phyloP scores from a whole-genome alignment of 306 rosid species.

The Vigna mungo region DNA sequence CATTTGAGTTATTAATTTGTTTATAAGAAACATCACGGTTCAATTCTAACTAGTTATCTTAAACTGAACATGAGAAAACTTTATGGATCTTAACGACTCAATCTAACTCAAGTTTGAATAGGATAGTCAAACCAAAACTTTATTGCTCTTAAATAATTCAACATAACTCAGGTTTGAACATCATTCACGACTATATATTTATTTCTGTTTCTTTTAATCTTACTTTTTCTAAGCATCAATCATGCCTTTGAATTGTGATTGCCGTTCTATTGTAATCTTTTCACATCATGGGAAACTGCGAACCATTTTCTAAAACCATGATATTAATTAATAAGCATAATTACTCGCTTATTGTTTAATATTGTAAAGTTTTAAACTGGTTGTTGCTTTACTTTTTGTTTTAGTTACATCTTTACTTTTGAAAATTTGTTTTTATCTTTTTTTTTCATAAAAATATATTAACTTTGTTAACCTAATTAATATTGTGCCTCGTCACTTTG shows the following conservation, averaged over 20 bases:
- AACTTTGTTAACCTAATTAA: no score
- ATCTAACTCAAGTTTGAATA: neutral
- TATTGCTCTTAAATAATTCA: neutral
- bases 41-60: neutral
- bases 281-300: neutral
- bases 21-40: neutral
- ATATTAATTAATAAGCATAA: neutral
- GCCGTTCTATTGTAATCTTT: neutral
- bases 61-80: neutral
- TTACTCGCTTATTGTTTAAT: no score
- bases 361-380: no score
- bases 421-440: no score
- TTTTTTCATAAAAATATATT: no score
- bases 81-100: neutral
- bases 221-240: neutral
- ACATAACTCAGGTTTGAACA: neutral
- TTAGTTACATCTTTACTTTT: no score
- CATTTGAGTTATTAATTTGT: no score
- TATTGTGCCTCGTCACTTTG: neutral
- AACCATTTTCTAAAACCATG: neutral
- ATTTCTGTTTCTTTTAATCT: neutral
- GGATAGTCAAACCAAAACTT: neutral
- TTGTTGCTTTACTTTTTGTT: no score
- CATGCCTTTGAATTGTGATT: no score
- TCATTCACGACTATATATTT: neutral